Evolutionary conservation across 2,329 filamentous ascomycete species (phyloP).

Genomic region (Emydomyces testavorans): DNA sequence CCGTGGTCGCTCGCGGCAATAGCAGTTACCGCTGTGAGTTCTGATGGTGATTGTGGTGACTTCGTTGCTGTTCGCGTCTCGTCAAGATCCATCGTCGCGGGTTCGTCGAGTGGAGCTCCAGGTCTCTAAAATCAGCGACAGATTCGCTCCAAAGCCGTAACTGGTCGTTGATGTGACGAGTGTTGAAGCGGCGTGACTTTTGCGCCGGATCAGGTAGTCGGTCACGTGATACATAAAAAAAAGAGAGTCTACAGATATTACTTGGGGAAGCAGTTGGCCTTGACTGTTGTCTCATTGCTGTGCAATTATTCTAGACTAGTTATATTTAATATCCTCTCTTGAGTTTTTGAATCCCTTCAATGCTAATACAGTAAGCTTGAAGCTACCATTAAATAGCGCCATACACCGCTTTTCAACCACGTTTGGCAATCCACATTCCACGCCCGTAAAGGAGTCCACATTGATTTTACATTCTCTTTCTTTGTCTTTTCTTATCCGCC

Average conservation of each 20-base stretch:
- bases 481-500: constrained; percentile 39
- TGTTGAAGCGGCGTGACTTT: constrained; percentile 15
- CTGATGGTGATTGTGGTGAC: not conserved
- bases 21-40: not conserved
- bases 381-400: too few relatives aligned
- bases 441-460: too few relatives aligned
- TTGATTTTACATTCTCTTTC: constrained; percentile 8
- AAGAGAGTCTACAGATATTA: too few relatives aligned
- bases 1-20: not conserved
- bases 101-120: constrained; percentile 1
- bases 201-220: constrained; percentile 4
- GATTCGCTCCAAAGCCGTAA: not conserved
- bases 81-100: not conserved
- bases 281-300: too few relatives aligned
- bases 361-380: too few relatives aligned
- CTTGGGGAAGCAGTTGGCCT: too few relatives aligned
- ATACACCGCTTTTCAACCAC: too few relatives aligned
- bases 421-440: too few relatives aligned
- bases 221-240: too few relatives aligned
- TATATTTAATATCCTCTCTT: too few relatives aligned
- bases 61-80: not conserved
- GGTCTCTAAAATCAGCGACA: constrained; percentile 10
- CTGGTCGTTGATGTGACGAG: not conserved
- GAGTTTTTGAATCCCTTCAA: too few relatives aligned
- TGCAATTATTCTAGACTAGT: too few relatives aligned